Evolutionary conservation across 345 rosid genomes (phyloP).

Genomic region (Brassica napus): DNA sequence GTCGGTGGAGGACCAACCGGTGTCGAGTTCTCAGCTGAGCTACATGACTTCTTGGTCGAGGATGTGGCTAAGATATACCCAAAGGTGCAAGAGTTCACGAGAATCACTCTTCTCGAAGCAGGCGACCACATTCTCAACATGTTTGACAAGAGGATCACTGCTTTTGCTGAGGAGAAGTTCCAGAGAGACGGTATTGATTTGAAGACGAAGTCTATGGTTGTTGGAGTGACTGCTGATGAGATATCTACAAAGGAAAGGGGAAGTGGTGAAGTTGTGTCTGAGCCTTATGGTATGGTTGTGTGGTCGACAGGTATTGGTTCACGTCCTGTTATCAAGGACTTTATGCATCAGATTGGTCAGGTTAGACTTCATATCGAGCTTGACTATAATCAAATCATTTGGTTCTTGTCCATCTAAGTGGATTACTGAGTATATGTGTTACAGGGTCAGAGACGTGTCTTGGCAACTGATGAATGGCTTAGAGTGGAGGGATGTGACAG

Average conservation of each 20-base stretch:
- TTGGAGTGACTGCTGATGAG: constrained; percentile 59
- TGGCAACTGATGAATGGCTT: constrained; percentile 88
- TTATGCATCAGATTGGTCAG: constrained; percentile 82
- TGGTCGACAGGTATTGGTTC: constrained; percentile 86
- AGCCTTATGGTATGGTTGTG: constrained; percentile 81
- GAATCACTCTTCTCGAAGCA: constrained; percentile 81
- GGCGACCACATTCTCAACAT: constrained; percentile 77
- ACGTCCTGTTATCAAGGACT: constrained; percentile 66
- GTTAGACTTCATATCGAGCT: constrained; percentile 18
- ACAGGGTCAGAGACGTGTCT: constrained; percentile 60
- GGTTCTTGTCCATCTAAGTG: not conserved
- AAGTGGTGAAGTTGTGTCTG: constrained; percentile 44
- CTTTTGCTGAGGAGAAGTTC: constrained; percentile 67
- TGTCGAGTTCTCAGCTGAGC: constrained; percentile 90
- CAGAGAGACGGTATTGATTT: constrained; percentile 65
- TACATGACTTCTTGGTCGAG: constrained; percentile 63
- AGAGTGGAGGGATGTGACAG: constrained; percentile 62
- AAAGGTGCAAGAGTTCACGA: constrained; percentile 45
- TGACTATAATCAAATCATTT: not conserved
- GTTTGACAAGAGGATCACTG: constrained; percentile 78
- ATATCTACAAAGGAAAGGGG: constrained; percentile 57
- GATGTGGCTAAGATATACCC: constrained; percentile 70
- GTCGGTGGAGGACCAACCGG: constrained; percentile 96
- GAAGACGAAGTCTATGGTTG: constrained; percentile 69
- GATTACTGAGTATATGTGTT: not conserved